These are phyloP conservation scores for Perkinsus chesapeaki DNA, from an alignment of 169 alveolate genomes.

Conservation along the genomic window DNA sequence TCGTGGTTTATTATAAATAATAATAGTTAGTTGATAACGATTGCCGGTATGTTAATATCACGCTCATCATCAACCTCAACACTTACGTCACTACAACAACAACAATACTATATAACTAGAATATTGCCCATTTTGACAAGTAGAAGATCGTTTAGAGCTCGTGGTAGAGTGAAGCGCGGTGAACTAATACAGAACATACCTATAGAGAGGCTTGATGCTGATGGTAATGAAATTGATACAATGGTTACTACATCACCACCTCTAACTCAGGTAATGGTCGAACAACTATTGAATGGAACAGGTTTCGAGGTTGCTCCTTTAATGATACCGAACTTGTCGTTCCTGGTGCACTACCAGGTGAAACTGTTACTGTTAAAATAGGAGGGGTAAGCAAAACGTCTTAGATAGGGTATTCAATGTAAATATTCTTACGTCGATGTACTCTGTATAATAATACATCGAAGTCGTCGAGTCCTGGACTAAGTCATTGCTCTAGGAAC, in stretches of 20 bases:
- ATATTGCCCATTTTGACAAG: background rate
- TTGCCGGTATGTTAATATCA: no score
- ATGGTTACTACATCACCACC: background rate
- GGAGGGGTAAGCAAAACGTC: background rate
- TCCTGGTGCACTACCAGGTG: background rate
- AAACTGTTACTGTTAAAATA: background rate
- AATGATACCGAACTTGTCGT: background rate
- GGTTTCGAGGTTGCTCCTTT: background rate
- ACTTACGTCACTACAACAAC: background rate
- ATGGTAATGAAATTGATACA: background rate
- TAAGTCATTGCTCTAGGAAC: no score
- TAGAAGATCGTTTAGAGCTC: background rate
- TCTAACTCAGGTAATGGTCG: background rate
- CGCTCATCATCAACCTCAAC: background rate
- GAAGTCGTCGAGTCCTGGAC: no score
- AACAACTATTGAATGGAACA: background rate
- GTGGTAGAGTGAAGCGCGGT: background rate
- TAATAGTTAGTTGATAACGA: no score
- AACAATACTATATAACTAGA: no score
- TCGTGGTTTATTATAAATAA: no score
- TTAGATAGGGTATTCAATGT: no score
- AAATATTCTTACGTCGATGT: no score
- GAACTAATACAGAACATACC: background rate
- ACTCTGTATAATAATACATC: no score
- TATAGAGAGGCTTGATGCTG: background rate